Evolutionary conservation across 1,139 yeast genomes (phyloP), one percentile per base, ranked within the genome.

Genomic region (Suhomyces atakaporum): DNA sequence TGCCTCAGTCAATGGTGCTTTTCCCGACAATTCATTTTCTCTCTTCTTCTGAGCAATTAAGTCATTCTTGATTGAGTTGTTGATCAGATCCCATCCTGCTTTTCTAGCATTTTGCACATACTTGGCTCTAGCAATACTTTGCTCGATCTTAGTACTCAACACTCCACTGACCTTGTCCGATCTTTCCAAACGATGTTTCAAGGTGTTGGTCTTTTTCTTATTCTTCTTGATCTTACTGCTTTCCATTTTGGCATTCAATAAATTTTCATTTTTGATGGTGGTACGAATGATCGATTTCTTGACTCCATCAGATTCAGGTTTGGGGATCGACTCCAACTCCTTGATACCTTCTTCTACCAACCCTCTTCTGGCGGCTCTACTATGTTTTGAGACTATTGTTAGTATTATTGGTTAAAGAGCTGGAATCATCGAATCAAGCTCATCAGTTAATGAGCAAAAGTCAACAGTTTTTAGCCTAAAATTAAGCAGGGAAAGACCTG

Each of bases 361-460:
- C 3, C 82, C 84, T 56, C 88, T 72, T 63, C 90, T 78, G 3
- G 92, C 90, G 5, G 89, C 89, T 64, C 92, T 75, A 31, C 89
- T 81, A 45, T 75, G 80, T 47, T 81, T 83, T 9, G 88, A 81
- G 21, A 81, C 75, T 69, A 49, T 3, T 21, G 54, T 53, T 53
- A 49, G 63, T 52, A 44, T 33, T 33, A 5, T 8, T 18, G 8
- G n/a, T n/a, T n/a, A n/a, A n/a, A n/a, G n/a, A n/a, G n/a, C n/a
- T n/a, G n/a, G n/a, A n/a, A n/a, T n/a, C n/a, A n/a, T n/a, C n/a
- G n/a, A n/a, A n/a, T n/a, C n/a, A n/a, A n/a, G n/a, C n/a, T n/a
- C n/a, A n/a, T n/a, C n/a, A n/a, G n/a, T n/a, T n/a, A n/a, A n/a
- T n/a, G n/a, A n/a, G n/a, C n/a, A n/a, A n/a, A n/a, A n/a, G n/a